These are phyloP conservation scores for Tolypocladium nubicola DNA, from an alignment of 2,329 filamentous ascomycete genomes.

Conservation along the genomic window DNA sequence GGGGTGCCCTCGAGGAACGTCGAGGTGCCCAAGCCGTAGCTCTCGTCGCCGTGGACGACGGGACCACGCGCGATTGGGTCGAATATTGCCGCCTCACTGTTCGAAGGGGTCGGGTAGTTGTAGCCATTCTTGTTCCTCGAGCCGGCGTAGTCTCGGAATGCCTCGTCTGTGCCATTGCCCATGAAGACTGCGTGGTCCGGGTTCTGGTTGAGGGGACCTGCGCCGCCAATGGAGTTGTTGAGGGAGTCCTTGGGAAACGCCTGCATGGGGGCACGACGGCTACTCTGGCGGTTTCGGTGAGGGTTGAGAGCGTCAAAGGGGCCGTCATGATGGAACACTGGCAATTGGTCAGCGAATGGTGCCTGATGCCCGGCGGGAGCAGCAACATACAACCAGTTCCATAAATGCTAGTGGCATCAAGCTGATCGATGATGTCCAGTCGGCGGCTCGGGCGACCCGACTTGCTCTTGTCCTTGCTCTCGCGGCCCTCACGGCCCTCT, in stretches of 20 bases:
- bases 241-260: slow-evolving; percentile 87
- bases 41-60: slow-evolving; percentile 74
- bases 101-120: slow-evolving; percentile 11
- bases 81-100: slow-evolving; percentile 43
- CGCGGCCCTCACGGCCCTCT: slow-evolving; percentile 33
- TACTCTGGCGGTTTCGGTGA: slow-evolving; percentile 78
- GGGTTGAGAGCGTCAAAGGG: slow-evolving; percentile 96
- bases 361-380: too few relatives aligned
- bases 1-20: slow-evolving; percentile 94
- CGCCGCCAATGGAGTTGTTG: slow-evolving; percentile 84
- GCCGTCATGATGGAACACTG: slow-evolving; percentile 95
- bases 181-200: slow-evolving; percentile 84
- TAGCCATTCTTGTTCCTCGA: slow-evolving; percentile 18
- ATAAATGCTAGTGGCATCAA: slow-evolving; percentile 94
- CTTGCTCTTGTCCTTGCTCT: slow-evolving; percentile 34
- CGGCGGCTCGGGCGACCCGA: slow-evolving; percentile 36
- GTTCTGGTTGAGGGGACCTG: slow-evolving; percentile 71
- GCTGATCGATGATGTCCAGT: slow-evolving; percentile 88
- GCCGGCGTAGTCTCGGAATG: slow-evolving; percentile 66
- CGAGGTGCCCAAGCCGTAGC: slow-evolving; percentile 77
- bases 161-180: slow-evolving; percentile 70
- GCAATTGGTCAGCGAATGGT: neutral
- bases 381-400: slow-evolving; percentile 69
- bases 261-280: slow-evolving; percentile 82
- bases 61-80: slow-evolving; percentile 59